These are phyloP conservation scores for Gyromitra esculenta DNA, from an alignment of 2,329 filamentous ascomycete genomes.

Conservation along the genomic window DNA sequence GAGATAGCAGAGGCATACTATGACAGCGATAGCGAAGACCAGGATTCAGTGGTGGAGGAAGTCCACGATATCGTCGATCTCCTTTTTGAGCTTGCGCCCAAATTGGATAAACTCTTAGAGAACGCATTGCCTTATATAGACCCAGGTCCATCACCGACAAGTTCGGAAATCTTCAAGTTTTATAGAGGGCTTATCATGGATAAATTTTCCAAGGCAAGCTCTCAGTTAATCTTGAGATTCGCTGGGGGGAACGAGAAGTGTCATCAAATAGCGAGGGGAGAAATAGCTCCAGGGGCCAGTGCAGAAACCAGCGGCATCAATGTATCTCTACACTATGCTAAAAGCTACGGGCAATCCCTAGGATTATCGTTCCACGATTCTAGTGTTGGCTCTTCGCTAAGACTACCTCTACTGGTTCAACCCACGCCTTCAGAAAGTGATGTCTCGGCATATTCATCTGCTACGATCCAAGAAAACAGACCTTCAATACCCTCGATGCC, in stretches of 20 bases:
- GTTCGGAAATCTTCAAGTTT: background rate
- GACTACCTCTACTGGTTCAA: background rate
- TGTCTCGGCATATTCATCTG: background rate
- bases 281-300: background rate
- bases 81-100: slow-evolving; percentile 1
- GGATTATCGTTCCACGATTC: background rate
- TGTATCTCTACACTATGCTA: background rate
- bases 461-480: background rate
- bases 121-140: background rate
- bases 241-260: background rate
- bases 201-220: background rate
- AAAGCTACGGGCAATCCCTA: background rate
- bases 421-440: background rate
- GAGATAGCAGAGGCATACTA: background rate
- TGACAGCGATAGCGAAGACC: background rate
- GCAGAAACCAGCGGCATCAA: too few species aligned
- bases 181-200: background rate
- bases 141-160: background rate
- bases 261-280: background rate
- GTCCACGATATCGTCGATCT: background rate
- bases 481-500: slow-evolving; percentile 4
- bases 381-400: background rate
- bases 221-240: background rate
- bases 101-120: background rate
- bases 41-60: background rate